Evolutionary conservation across 345 rosid species (phyloP), one percentile per base, ranked within the genome.

Genomic region (Melastoma malabathricum): DNA sequence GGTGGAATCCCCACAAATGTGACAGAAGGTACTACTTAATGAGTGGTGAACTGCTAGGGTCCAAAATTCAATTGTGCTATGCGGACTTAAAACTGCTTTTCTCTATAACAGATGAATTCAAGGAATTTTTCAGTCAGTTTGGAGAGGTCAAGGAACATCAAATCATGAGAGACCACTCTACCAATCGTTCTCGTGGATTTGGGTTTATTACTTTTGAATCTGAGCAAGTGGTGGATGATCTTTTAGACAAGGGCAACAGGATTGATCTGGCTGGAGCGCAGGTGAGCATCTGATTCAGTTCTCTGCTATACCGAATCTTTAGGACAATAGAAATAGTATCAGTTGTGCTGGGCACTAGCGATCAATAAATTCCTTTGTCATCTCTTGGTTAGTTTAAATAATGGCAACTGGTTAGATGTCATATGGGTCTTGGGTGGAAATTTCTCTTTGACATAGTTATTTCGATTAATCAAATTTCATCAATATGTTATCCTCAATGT

Each of bases 1-100:
- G 98, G 97, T 55, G 98, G 98, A 39, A 81, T 92, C 58, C 98
- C 98, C 46, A 59, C 90, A 9, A 48, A 81, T 3, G 86, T 87
- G 18, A 75, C 79, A 39, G 98, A 87, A 72, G 98, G 98, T 84
- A 63, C 55, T 25, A 8, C 15, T 18, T 34, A 18, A 5, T 44
- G 20, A 43, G 31, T 2, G 25, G 16, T 15, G 13, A 39, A 19
- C 44, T 44, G 12, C 6, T 1, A 50, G 5, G 17, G 6, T 19
- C 55, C 50, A 39, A 39, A 45, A 15, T 15, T 38, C 38, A 0
- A 44, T 3, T 45, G 6, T 34, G 17, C 22, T 54, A 13, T 44
- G 13, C 46, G 65, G 13, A 71, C 59, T 10, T 60, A 15, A 6
- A 48, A 49, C 56, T 16, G 18, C 43, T 15, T 16, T 9, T 41